Evolutionary conservation across 345 rosid genomes (phyloP), one percentile per base, ranked within the genome.

Genomic region (Punica granatum): DNA sequence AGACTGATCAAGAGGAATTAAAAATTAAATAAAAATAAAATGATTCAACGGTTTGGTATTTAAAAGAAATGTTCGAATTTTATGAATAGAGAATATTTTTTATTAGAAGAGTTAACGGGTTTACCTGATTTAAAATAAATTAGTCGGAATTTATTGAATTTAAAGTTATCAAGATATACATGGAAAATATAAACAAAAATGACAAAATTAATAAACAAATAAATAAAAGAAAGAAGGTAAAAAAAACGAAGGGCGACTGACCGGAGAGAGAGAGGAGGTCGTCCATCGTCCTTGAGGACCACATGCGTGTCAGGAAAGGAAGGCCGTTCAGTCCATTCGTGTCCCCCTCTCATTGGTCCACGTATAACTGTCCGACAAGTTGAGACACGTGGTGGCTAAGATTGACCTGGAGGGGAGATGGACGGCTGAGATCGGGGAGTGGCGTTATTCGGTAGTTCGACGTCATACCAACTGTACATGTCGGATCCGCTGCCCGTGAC

Each of bases 391-490:
- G 94, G 74, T 66, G 3, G 3, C 16, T 32, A 21, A n/a, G 5
- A 19, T 71, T 72, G 56, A 64, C 67, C 62, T 56, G 76, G 73
- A 43, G 39, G 63, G 59, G 1, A 11, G 64, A 71, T 71, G 78
- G 81, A 90, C 96, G 96, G 97, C 41, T 37, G 18, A 34, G 90
- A 88, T 88, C 48, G 35, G 67, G 31, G 58, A 44, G 71, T 70
- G 78, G 74, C 72, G 76, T 64, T 56, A 70, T 83, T 78, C 79
- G 70, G 80, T 73, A 78, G 74, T 73, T 82, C 81, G 68, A 86
- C 88, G 87, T 86, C 88, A 86, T 46, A 75, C 78, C 88, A 82
- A 77, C 89, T 87, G 82, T 75, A 82, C 84, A 78, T 88, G 94
- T 82, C 90, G 73, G 85, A 76, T 73, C 68, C 3, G 61, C 67